A percentile compares a stretch with the other conserved stretches of the same genome.
These are phyloP conservation scores for Dioszegia aurantiaca DNA, from an alignment of 768 basidiomycete species.

Conservation along the genomic window DNA sequence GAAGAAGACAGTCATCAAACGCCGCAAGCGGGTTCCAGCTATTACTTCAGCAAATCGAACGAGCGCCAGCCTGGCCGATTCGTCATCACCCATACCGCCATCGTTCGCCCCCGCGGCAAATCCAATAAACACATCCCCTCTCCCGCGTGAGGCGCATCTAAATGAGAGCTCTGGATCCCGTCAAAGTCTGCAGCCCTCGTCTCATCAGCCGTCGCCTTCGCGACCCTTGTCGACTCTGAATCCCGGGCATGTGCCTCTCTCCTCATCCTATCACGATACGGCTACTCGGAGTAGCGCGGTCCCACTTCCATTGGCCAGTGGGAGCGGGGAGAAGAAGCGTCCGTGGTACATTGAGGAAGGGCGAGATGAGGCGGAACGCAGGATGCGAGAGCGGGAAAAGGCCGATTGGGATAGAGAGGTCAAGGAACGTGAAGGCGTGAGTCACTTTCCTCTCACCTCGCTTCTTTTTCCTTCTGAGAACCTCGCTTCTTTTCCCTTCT, in stretches of 20 bases:
- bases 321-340: neutral
- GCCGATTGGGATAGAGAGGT: neutral
- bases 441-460: slow-evolving; percentile 13
- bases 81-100: neutral
- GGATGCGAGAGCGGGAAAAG: slow-evolving; percentile 4
- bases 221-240: neutral
- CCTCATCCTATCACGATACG: neutral
- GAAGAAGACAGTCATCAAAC: slow-evolving; percentile 99
- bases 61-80: slow-evolving; percentile 23
- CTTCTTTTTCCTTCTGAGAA: too few species aligned
- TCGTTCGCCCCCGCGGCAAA: neutral
- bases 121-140: neutral
- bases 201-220: neutral
- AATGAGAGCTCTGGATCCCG: neutral
- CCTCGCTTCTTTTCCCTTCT: too few species aligned
- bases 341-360: slow-evolving; percentile 34
- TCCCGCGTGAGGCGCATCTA: neutral
- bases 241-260: neutral
- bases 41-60: slow-evolving; percentile 49
- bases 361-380: slow-evolving; percentile 8
- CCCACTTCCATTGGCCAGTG: neutral
- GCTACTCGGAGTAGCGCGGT: neutral
- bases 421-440: slow-evolving; percentile 39
- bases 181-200: neutral
- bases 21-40: slow-evolving; percentile 93